Conservation (phyloP, 345 rosid genomes). For the Physaria fendleri region DNA sequence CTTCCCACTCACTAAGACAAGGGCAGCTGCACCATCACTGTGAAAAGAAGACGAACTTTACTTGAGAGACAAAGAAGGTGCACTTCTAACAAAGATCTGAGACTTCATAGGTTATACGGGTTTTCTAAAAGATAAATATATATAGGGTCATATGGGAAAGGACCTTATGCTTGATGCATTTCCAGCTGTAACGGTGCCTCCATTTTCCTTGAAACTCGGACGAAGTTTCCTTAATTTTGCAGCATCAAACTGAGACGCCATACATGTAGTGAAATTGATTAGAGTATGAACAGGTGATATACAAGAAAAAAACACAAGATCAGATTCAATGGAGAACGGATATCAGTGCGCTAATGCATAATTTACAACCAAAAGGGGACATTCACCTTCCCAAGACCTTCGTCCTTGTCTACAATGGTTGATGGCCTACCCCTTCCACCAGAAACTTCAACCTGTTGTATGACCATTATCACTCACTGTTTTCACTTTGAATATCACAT, state of each 20-base stretch:
- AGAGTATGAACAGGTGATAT: not conserved
- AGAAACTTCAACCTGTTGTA: slow-evolving; percentile 90
- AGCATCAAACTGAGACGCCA: slow-evolving; percentile 64
- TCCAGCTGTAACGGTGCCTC: slow-evolving; percentile 94
- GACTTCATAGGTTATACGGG: not conserved
- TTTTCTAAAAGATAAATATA: not conserved
- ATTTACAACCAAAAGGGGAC: not conserved
- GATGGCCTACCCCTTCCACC: slow-evolving; percentile 91
- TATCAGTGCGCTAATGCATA: not conserved
- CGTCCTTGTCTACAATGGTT: slow-evolving; percentile 79
- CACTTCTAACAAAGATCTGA: slow-evolving; percentile 1
- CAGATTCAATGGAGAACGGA: not conserved
- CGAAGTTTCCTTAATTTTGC: slow-evolving; percentile 87
- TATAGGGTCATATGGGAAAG: slow-evolving; percentile 5
- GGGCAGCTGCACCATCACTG: slow-evolving; percentile 98
- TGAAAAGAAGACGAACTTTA: slow-evolving; percentile 1
- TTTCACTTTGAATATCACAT: not conserved
- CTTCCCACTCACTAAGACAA: slow-evolving; percentile 88
- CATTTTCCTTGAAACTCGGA: slow-evolving; percentile 87
- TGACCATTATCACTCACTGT: not conserved
- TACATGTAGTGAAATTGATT: too few species aligned
- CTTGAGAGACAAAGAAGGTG: not conserved
- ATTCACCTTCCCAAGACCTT: slow-evolving; percentile 89
- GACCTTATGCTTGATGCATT: slow-evolving; percentile 99
- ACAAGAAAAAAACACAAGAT: not conserved